Base-by-base conservation (phyloP, 2,329 filamentous ascomycete genomes). In the Claviceps sp. region DNA sequence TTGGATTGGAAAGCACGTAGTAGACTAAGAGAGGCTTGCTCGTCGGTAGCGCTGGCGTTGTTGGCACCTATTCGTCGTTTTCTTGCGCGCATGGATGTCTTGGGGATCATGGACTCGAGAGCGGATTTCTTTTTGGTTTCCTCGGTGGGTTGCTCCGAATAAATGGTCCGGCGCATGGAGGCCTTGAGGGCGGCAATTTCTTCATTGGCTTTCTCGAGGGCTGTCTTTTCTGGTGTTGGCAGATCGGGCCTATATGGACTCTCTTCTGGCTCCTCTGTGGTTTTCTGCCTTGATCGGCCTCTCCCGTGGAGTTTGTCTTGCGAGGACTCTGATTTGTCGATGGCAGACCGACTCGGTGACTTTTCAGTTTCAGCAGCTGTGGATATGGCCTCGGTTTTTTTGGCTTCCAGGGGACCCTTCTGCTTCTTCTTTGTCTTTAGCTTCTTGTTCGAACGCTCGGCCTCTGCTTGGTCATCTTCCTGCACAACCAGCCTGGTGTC, bases 141-240 rank as follows among this genome's bases (percentile, higher is more conserved):
- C 54, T 74, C 70, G 30, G 74, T 72, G 1, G 74, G 69, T 18
- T 57, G 72, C 40, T 64, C 73, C 0, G 66, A 62, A 50, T 76
- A 68, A 26, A 78, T 69, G 22, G 75, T 84, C 37, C 87, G 77
- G 62, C 82, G 85, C 84, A 93, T 88, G 0, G 85, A 89, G 8
- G 85, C 85, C 65, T 90, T 91, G 4, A 93, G 70, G 1, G 84
- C 84, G 4, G 85, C 85, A 51, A 91, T 89, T 61, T 93, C 84
- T 40, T 87, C 85, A 58, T 90, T 90, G 3, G 85, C 87, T 57
- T 74, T 74, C 56, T 89, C 82, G 9, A 90, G 68, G 0, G 75
- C 73, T 1, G 74, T 74, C 60, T 77, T 77, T 38, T 61, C 65
- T 40, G 61, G 60, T 18, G 55, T 54, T 42, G 61, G 60, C n/a